Evolutionary conservation across 768 basidiomycete genomes (phyloP).

Genomic region (Boletus rufocinnamomeus): DNA sequence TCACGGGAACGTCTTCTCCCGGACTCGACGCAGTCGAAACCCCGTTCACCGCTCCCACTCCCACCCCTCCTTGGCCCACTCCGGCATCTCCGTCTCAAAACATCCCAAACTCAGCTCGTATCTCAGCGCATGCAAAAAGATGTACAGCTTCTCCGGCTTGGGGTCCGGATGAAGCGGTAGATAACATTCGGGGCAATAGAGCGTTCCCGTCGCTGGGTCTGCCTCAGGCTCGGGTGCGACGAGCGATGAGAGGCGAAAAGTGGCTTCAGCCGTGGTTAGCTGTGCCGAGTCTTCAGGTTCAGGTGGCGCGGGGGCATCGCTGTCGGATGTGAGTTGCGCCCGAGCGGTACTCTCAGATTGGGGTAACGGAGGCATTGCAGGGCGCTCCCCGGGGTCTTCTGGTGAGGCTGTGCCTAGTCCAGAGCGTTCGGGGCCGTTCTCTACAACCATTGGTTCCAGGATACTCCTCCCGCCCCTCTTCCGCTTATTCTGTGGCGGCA

Average conservation of each 20-base stretch:
- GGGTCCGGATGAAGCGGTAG: slow-evolving; percentile 93
- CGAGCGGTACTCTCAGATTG: background rate
- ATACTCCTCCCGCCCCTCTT: slow-evolving; percentile 51
- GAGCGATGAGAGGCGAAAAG: slow-evolving; percentile 36
- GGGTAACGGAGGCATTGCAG: background rate
- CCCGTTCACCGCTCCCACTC: slow-evolving; percentile 49
- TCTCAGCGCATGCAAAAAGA: slow-evolving; percentile 89
- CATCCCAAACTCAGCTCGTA: slow-evolving; percentile 83
- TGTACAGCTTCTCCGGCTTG: slow-evolving; percentile 87
- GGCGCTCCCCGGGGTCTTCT: background rate
- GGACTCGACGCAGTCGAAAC: background rate
- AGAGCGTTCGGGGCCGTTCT: background rate
- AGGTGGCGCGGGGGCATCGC: background rate
- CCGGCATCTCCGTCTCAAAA: slow-evolving; percentile 85
- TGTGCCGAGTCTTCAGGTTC: slow-evolving; percentile 1
- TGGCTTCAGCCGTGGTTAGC: slow-evolving; percentile 53
- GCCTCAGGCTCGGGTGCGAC: slow-evolving; percentile 31
- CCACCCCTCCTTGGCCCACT: slow-evolving; percentile 82
- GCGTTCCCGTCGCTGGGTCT: slow-evolving; percentile 43
- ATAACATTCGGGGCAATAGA: slow-evolving; percentile 90
- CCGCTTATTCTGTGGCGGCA: slow-evolving; percentile 62
- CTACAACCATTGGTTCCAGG: slow-evolving; percentile 13
- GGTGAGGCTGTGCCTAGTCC: background rate
- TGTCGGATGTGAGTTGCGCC: background rate
- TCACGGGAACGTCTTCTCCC: background rate